Evolutionary conservation across 192 early-diverging fungal genomes (phyloP), one percentile per base, ranked within the genome.

Genomic region (Coemansia sp.): DNA sequence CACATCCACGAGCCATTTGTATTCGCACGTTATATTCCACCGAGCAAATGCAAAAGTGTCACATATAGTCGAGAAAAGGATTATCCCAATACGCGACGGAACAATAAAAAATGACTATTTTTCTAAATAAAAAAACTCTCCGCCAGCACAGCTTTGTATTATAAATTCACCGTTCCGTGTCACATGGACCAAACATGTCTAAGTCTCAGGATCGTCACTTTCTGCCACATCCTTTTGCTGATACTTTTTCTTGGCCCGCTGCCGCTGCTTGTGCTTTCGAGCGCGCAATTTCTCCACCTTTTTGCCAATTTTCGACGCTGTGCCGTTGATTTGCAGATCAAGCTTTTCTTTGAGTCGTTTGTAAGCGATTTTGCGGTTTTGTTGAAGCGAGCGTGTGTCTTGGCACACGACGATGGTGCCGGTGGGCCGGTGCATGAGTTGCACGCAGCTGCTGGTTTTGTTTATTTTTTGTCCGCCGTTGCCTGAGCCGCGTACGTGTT

Each of bases 401-500:
- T 92, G 91, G 51, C 91, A 92, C 62, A 84, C 60, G 0, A 81
- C 65, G 52, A 59, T 62, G 40, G 87, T 86, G 20, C 85, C 85
- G 0, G 91, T 93, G 12, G 90, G 89, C 26, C 80, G 78, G 79
- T 93, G 91, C 42, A 79, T 69, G 6, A 93, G 72, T 59, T 90
- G 86, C 2, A 91, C 89, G 57, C 90, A 90, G 52, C 80, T 88
- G 52, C 84, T 86, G 5, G 88, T 86, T 59, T 90, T 92, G 75
- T 92, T 92, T 42, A 92, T 84, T 64, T 89, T 89, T 64, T 92
- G 91, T 0, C 91, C 91, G 31, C 91, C 91, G 53, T 87, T 88
- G 19, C 91, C 91, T 49, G 88, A 87, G 5, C 91, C 91, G 14
- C 87, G 88, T 40, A 91, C 83, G 68, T 90, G 89, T 9, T 83